Percentiles rank a stretch among this genome's conserved stretches.
Conservation (phyloP, 257 asterid species). For the Hygrophila difformis region DNA sequence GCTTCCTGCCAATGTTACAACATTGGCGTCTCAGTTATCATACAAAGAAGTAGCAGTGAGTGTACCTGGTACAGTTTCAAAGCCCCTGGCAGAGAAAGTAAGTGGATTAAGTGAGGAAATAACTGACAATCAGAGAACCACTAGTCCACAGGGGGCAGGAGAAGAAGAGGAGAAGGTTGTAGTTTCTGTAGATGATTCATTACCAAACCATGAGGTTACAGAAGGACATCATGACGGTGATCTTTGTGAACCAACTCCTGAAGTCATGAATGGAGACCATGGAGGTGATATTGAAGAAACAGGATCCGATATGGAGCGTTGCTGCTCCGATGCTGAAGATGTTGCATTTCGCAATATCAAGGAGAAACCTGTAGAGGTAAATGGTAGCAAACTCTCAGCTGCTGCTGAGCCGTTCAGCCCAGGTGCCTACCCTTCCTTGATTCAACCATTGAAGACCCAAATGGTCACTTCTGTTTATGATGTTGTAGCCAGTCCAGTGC, state of each 20-base stretch:
- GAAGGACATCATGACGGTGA: constrained; percentile 33
- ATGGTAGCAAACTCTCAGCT: constrained; percentile 91
- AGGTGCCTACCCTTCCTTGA: constrained; percentile 39
- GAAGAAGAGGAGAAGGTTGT: constrained; percentile 35
- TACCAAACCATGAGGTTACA: constrained; percentile 11
- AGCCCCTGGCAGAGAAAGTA: constrained; percentile 81
- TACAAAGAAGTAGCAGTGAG: constrained; percentile 96
- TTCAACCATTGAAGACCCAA: constrained; percentile 30
- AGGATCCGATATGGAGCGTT: constrained; percentile 28
- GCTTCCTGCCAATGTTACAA: constrained; percentile 47
- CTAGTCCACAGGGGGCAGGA: constrained; percentile 49
- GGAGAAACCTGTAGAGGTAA: constrained; percentile 51
- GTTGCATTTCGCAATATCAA: constrained; percentile 26
- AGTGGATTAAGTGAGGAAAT: constrained; percentile 61
- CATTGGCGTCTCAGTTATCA: constrained; percentile 81
- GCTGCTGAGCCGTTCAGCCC: constrained; percentile 92
- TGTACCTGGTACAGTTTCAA: constrained; percentile 92
- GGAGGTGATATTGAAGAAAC: constrained; percentile 39
- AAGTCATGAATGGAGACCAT: constrained; percentile 28
- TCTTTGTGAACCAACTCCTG: constrained; percentile 37
- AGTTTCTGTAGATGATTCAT: constrained; percentile 33
- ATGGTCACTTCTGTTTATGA: constrained; percentile 54
- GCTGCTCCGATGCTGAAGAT: constrained; percentile 42
- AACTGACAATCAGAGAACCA: constrained; percentile 41
- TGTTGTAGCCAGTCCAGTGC: constrained; percentile 48